Evolutionary conservation across 2,329 filamentous ascomycete species (phyloP), one percentile per base, ranked within the genome.

Genomic region (Alternaria brassicicola): DNA sequence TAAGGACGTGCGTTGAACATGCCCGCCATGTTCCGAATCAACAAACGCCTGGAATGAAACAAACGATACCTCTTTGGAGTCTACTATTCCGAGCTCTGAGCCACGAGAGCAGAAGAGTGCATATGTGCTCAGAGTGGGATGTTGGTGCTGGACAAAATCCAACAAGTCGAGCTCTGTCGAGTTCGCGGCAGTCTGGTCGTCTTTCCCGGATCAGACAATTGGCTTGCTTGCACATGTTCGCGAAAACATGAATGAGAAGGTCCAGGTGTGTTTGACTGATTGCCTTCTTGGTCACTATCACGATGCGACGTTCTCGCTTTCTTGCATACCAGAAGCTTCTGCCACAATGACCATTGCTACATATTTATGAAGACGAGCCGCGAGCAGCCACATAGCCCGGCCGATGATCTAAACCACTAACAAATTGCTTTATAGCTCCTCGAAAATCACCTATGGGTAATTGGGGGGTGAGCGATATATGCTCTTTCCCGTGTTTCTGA

Each of bases 401-500:
- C 15, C 28, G 8, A 7, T 33, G 1, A 25, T n/a, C 19, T 23
- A 30, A 9, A 33, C 17, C 13, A 6, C 6, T 8, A 1, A 12
- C 5, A 33, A 8, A 6, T 47, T 2, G 13, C 35, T 3, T 9
- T 23, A n/a, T 35, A 15, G n/a, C 1, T 0, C 15, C 13, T 47
- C 15, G 13, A 21, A 23, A 28, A 8, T 25, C 10, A 17, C 17
- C 35, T 45, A 48, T 8, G 7, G 25, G 17, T 50, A 54, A 53
- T 42, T 39, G 41, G 41, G 41, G 21, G 47, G 39, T 30, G 38
- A 39, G n/a, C 17, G 45, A 48, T 57, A 53, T 51, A 51, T 52
- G 50, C n/a, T 41, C 10, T 26, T 33, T 38, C 17, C 19, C 42
- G 42, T 35, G 50, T 33, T 30, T 26, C 17, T 52, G 39, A 45